Conservation (phyloP, 768 basidiomycete genomes). For the Leccinellum rugosiceps region DNA sequence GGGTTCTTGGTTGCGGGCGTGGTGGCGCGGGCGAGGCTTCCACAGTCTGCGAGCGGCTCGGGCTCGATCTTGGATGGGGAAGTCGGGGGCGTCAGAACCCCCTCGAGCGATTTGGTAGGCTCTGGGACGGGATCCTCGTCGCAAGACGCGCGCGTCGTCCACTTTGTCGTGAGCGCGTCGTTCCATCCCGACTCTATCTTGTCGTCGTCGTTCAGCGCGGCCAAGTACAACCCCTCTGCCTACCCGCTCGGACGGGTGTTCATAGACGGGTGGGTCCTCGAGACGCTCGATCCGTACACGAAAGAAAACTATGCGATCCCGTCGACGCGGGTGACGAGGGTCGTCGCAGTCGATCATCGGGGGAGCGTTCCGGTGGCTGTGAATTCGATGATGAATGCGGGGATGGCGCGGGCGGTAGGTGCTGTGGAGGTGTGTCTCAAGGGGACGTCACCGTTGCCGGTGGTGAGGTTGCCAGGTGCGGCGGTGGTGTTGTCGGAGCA, state of each 20-base stretch:
- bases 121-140: conserved; percentile 11
- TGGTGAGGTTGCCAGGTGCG: conserved; percentile 64
- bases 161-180: conserved; percentile 83
- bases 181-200: conserved; percentile 62
- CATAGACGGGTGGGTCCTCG: conserved; percentile 93
- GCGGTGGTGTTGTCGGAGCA: conserved; percentile 58
- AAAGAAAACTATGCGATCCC: conserved; percentile 93
- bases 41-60: conserved; percentile 26
- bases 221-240: conserved; percentile 72
- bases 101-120: conserved; percentile 25
- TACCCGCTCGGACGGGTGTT: conserved; percentile 80
- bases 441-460: conserved; percentile 58
- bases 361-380: conserved; percentile 82
- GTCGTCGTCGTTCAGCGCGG: conserved; percentile 47
- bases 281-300: conserved; percentile 94
- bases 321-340: conserved; percentile 81
- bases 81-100: conserved; percentile 26
- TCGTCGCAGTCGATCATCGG: conserved; percentile 83
- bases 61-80: conserved; percentile 38
- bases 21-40: conserved; percentile 54
- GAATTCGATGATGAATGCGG: conserved; percentile 81
- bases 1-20: conserved; percentile 82
- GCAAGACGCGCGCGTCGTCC: conserved; percentile 53
- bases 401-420: conserved; percentile 68
- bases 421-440: conserved; percentile 75